A percentile compares a stretch with the other conserved stretches of the same genome.
phyloP scores from a whole-genome alignment of 2,329 filamentous ascomycete species.

The Aspergillus hiratsukae region DNA sequence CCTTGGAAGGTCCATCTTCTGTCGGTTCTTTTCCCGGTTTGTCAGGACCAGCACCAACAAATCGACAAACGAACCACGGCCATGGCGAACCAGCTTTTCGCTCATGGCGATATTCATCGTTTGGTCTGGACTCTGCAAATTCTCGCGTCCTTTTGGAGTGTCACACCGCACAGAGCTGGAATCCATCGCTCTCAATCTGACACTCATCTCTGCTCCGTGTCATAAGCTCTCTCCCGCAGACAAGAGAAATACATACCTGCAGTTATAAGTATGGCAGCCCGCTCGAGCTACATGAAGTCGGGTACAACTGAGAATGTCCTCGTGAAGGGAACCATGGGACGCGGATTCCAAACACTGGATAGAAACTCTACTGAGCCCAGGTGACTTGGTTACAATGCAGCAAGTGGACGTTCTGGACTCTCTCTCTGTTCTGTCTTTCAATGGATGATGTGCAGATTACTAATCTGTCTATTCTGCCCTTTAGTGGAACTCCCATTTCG shows the following conservation, averaged over 20 bases:
- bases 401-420: background rate
- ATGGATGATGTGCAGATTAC: background rate
- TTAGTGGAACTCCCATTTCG: background rate
- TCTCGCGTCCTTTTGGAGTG: background rate
- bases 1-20: constrained; percentile 1
- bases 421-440: background rate
- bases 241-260: background rate
- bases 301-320: background rate
- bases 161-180: background rate
- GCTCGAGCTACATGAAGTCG: background rate
- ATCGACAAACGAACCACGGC: background rate
- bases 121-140: background rate
- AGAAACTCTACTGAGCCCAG: background rate
- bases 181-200: background rate
- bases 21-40: constrained; percentile 21
- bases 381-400: background rate
- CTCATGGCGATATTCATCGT: background rate
- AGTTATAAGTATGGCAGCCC: background rate
- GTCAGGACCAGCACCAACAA: constrained; percentile 14
- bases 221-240: background rate
- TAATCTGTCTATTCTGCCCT: background rate
- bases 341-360: background rate
- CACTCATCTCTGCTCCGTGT: background rate
- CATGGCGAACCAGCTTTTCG: background rate
- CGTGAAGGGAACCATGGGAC: background rate